Percentiles rank a stretch among this genome's conserved stretches.
phyloP scores from a whole-genome alignment of 2,329 filamentous ascomycete genomes.

The Stachybotrys chlorohalonatus region DNA sequence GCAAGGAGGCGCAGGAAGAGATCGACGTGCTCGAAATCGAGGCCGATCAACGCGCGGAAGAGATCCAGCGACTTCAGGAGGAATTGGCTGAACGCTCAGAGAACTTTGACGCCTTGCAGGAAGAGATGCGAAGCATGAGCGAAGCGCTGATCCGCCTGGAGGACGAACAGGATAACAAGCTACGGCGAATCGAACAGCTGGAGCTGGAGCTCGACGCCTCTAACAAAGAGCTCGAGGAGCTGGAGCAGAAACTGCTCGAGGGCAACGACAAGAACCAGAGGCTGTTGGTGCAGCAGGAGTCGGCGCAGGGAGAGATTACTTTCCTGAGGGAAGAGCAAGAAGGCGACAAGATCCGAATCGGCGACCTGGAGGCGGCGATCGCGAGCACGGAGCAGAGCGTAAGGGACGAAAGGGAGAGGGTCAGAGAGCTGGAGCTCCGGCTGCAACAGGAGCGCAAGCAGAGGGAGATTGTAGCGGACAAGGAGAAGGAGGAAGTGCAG shows the following conservation, averaged over 20 bases:
- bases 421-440: slow-evolving; percentile 62
- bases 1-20: slow-evolving; percentile 56
- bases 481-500: slow-evolving; percentile 92
- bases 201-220: slow-evolving; percentile 76
- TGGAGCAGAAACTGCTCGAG: slow-evolving; percentile 78
- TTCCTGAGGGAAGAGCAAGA: slow-evolving; percentile 97
- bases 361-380: slow-evolving; percentile 78
- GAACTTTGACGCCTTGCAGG: slow-evolving; percentile 84
- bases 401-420: slow-evolving; percentile 76
- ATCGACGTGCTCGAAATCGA: slow-evolving; percentile 62
- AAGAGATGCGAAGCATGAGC: slow-evolving; percentile 87
- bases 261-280: slow-evolving; percentile 81
- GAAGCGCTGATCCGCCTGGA: slow-evolving; percentile 80
- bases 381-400: slow-evolving; percentile 70
- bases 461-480: slow-evolving; percentile 74
- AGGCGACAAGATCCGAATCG: slow-evolving; percentile 94
- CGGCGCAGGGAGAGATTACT: slow-evolving; percentile 82
- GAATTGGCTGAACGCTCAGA: slow-evolving; percentile 72
- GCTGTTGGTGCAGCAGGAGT: slow-evolving; percentile 85
- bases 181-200: slow-evolving; percentile 70
- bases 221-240: slow-evolving; percentile 75
- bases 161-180: slow-evolving; percentile 75
- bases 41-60: slow-evolving; percentile 61
- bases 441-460: slow-evolving; percentile 75
- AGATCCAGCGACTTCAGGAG: slow-evolving; percentile 59